Evolutionary conservation across 208 protist species (phyloP).

Genomic region (Acanthamoeba triangularis): DNA sequence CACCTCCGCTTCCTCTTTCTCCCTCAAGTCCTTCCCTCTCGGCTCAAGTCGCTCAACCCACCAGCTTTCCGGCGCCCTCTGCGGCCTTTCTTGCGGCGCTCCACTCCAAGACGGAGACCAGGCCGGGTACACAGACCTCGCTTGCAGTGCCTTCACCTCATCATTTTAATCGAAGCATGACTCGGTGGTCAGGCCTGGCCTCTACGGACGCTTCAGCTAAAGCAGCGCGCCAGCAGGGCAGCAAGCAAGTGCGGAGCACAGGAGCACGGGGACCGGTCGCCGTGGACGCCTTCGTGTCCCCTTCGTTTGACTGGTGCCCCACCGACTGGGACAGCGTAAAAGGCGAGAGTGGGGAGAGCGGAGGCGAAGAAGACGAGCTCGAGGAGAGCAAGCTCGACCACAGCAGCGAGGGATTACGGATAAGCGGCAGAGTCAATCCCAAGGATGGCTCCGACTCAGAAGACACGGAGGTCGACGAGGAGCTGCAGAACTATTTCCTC

Average conservation of each 20-base stretch:
- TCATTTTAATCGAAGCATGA: too few species aligned
- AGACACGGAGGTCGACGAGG: constrained; percentile 50
- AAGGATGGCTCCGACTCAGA: background rate
- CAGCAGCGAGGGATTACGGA: background rate
- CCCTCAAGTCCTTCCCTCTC: background rate
- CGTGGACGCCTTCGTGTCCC: background rate
- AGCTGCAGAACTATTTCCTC: constrained; percentile 42
- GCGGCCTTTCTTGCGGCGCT: constrained; percentile 7
- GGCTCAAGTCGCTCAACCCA: background rate
- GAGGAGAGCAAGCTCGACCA: background rate
- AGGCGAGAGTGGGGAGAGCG: background rate
- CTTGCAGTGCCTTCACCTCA: too few species aligned
- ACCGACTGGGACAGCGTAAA: background rate
- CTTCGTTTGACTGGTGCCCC: background rate
- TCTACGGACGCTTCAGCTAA: too few species aligned
- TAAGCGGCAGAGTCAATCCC: background rate
- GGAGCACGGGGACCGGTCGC: too few species aligned
- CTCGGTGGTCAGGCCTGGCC: too few species aligned
- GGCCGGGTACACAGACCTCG: background rate
- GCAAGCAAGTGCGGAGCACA: background rate
- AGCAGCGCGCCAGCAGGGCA: background rate
- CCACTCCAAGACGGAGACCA: background rate
- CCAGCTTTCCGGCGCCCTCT: background rate
- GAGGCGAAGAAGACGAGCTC: background rate
- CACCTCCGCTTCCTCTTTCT: background rate